phyloP scores from a whole-genome alignment of 1,284 basidiomycete species.

The Malassezia equina region DNA sequence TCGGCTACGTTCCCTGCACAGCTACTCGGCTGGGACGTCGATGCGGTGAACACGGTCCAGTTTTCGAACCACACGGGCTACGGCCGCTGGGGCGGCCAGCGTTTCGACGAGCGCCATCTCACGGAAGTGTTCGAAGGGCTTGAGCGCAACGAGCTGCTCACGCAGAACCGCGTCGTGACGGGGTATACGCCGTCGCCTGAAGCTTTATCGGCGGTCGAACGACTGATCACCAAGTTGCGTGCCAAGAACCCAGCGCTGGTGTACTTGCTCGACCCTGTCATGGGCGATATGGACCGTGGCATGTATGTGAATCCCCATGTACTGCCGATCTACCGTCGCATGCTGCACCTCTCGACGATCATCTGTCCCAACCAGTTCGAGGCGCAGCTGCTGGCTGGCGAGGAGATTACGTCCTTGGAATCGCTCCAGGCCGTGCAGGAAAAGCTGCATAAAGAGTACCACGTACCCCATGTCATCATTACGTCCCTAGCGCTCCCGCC shows the following conservation, averaged over 20 bases:
- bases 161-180: conserved; percentile 44
- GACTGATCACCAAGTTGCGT: conserved; percentile 59
- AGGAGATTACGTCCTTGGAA: conserved; percentile 56
- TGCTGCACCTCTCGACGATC: conserved; percentile 71
- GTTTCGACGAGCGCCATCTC: conserved; percentile 48
- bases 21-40: conserved; percentile 88
- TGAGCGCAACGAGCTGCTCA: conserved; percentile 30
- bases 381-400: conserved; percentile 57
- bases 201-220: conserved; percentile 60
- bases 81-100: conserved; percentile 49
- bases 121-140: conserved; percentile 46
- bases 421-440: conserved; percentile 63
- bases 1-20: conserved; percentile 91
- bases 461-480: conserved; percentile 76
- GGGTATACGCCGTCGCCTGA: conserved; percentile 83
- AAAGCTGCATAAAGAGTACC: conserved; percentile 64
- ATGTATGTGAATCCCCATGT: conserved; percentile 81
- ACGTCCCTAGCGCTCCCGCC: conserved; percentile 61
- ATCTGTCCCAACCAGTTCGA: conserved; percentile 99
- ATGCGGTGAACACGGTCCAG: conserved; percentile 87
- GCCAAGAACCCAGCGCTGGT: conserved; percentile 56
- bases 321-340: conserved; percentile 70
- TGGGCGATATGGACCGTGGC: conserved; percentile 52
- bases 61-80: conserved; percentile 72
- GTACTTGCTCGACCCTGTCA: conserved; percentile 68